Conservation (phyloP, 257 asterid genomes). For the Solanum bulbocastanum region DNA sequence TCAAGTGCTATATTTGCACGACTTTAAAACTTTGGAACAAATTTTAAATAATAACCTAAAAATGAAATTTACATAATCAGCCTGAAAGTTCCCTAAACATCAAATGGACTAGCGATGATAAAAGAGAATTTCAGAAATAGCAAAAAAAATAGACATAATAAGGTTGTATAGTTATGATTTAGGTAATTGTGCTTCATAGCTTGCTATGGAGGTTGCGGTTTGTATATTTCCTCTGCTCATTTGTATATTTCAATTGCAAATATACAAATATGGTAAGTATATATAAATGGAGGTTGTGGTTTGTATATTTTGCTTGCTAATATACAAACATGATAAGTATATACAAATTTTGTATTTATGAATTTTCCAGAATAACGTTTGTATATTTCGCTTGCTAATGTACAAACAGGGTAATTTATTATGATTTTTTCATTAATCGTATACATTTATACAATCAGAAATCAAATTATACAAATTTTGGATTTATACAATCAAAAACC, state of each 20-base stretch:
- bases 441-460: too few species aligned
- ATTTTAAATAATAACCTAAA: neutral
- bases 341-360: too few species aligned
- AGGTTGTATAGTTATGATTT: neutral
- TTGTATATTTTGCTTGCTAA: too few species aligned
- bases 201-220: neutral
- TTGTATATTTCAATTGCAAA: neutral
- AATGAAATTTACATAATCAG: neutral
- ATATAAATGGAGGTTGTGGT: too few species aligned
- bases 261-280: too few species aligned
- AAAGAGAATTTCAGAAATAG: too few species aligned
- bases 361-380: too few species aligned
- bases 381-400: neutral
- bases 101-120: neutral
- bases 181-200: accelerated
- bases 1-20: neutral
- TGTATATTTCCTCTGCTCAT: too few species aligned
- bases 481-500: too few species aligned
- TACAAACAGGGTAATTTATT: neutral
- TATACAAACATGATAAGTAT: too few species aligned
- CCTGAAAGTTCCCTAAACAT: neutral
- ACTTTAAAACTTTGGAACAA: neutral
- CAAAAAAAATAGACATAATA: neutral
- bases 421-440: neutral
- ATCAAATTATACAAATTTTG: too few species aligned